Evolutionary conservation across 345 rosid genomes (phyloP), one percentile per base, ranked within the genome.

Genomic region (Gynandropsis gynandra): DNA sequence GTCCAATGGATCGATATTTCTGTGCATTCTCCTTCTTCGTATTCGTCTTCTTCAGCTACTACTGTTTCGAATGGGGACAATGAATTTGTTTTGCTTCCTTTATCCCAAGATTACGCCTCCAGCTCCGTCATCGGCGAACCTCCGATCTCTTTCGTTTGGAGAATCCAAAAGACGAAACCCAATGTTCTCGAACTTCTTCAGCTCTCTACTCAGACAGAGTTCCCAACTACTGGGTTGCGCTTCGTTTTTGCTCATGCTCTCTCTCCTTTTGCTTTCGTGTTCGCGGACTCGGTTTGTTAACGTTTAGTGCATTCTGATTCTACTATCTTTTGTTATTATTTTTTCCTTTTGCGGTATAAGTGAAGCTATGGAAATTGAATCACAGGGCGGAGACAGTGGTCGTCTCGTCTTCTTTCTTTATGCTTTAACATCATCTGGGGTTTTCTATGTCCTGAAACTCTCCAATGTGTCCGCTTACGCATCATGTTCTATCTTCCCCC

Each of bases 221-320:
- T 74, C 41, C 81, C 86, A 10, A 16, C 50, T 35, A 44, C 61
- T 19, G 94, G 94, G 2, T 64, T 85, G 17, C 97, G 87, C 12
- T 64, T 92, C 65, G 65, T 56, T 47, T 83, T 92, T 55, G 67
- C 85, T 18, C 61, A 64, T 27, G 24, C 84, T 0, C 90, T 92
- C 17, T 78, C 78, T 21, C 88, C 93, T 58, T 85, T 81, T 43
- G 86, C 85, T 60, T 75, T 72, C 60, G 51, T 92, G 36, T 76
- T 61, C 73, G 59, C 47, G 29, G 64, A 64, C 7, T 56, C 73
- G 83, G 93, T 81, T n/a, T 21, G 0, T 65, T 10, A 5, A 13
- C 13, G 0, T 33, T 13, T 45, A 32, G 10, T 52, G 0, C 19
- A 6, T 10, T 44, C 17, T 17, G 10, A 17, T 42, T 1, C 21